Evolutionary conservation across 1,284 basidiomycete genomes (phyloP).

Genomic region (Rhodotorula sp.): DNA sequence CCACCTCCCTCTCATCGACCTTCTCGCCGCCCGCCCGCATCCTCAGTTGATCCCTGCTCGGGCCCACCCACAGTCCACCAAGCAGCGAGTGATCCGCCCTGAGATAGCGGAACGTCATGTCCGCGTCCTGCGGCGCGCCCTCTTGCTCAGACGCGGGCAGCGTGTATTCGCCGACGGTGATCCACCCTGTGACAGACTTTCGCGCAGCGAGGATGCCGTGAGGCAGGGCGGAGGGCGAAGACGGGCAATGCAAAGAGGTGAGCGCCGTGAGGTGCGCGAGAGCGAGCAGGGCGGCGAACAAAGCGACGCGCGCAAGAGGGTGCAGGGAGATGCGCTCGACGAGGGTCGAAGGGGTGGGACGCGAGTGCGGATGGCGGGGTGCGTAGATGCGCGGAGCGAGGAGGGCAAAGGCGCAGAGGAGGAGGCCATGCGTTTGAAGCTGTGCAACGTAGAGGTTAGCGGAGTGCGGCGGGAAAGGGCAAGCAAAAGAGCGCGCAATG

Average conservation of each 20-base stretch:
- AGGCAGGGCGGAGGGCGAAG: not conserved
- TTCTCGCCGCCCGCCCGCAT: slow-evolving; percentile 48
- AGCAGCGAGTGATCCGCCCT: slow-evolving; percentile 84
- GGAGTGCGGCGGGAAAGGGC: not conserved
- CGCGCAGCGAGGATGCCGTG: slow-evolving; percentile 62
- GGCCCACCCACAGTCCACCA: slow-evolving; percentile 79
- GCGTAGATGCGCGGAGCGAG: not conserved
- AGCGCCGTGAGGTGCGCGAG: slow-evolving; percentile 15
- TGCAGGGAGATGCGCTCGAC: not conserved
- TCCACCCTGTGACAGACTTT: slow-evolving; percentile 71
- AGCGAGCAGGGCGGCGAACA: slow-evolving; percentile 5
- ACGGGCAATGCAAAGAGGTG: slow-evolving; percentile 22
- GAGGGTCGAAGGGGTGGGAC: not conserved
- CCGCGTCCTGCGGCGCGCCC: slow-evolving; percentile 44
- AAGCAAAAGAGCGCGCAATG: slow-evolving; percentile 1
- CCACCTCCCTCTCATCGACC: slow-evolving; percentile 17
- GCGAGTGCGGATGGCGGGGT: not conserved
- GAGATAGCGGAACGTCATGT: slow-evolving; percentile 69
- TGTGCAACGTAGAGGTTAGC: not conserved
- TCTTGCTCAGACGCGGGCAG: not conserved
- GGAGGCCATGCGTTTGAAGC: slow-evolving; percentile 26
- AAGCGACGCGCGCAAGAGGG: not conserved
- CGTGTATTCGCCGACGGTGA: slow-evolving; percentile 73
- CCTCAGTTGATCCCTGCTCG: slow-evolving; percentile 47
- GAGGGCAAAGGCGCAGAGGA: slow-evolving; percentile 14